phyloP scores from a whole-genome alignment of 2,329 filamentous ascomycete species.

The Fusarium heterosporum region DNA sequence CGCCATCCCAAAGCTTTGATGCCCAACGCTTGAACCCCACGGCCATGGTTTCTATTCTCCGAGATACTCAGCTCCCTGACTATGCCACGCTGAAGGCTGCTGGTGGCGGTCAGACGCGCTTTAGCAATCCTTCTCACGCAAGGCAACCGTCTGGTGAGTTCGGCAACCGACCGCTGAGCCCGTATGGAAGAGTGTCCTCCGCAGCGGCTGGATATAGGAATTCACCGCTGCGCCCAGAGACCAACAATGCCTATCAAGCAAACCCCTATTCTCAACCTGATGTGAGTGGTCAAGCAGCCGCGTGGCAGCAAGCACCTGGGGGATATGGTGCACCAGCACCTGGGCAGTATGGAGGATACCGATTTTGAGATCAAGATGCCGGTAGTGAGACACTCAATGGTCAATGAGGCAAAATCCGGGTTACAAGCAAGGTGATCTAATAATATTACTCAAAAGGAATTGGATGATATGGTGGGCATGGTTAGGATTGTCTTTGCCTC shows the following conservation, averaged over 20 bases:
- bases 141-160: conserved; percentile 60
- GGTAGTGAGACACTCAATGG: not conserved
- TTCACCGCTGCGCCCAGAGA: conserved; percentile 63
- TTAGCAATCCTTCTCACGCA: conserved; percentile 52
- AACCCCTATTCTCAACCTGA: conserved; percentile 50
- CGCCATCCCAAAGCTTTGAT: conserved; percentile 77
- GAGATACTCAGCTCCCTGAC: conserved; percentile 74
- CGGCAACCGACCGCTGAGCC: conserved; percentile 59
- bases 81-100: conserved; percentile 65
- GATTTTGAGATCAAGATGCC: conserved; percentile 45
- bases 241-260: conserved; percentile 44
- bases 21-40: conserved; percentile 76
- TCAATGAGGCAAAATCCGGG: not conserved
- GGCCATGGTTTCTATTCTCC: conserved; percentile 79
- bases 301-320: conserved; percentile 49
- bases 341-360: conserved; percentile 54
- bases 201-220: conserved; percentile 61
- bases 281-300: conserved; percentile 35
- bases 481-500: conserved; percentile 42
- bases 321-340: conserved; percentile 50
- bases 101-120: conserved; percentile 53
- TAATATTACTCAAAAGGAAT: conserved; percentile 30
- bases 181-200: conserved; percentile 59
- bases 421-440: conserved; percentile 19
- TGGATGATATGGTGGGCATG: conserved; percentile 35